Evolutionary conservation across 2,329 filamentous ascomycete genomes (phyloP).

Genomic region (Rutstroemia sp.): DNA sequence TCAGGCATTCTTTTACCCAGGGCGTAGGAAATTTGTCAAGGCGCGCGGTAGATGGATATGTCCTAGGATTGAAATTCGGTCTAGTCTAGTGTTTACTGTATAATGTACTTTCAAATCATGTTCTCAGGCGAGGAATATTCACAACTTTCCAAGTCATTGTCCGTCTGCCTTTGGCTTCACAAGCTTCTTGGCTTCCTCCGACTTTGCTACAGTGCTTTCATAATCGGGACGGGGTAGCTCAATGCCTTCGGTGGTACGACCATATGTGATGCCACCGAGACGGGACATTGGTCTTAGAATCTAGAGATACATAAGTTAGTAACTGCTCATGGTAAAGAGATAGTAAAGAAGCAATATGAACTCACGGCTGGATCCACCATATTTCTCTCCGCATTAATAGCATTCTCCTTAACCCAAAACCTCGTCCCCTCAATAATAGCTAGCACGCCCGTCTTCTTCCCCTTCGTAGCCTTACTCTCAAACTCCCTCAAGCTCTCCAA

Average conservation of each 20-base stretch:
- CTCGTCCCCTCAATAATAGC: slow-evolving; percentile 74
- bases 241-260: slow-evolving; percentile 57
- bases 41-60: too few species aligned
- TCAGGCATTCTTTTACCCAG: too few species aligned
- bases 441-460: slow-evolving; percentile 67
- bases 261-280: slow-evolving; percentile 82
- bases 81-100: too few species aligned
- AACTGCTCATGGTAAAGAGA: not conserved
- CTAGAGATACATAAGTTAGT: slow-evolving; percentile 28
- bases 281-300: slow-evolving; percentile 70
- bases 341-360: slow-evolving; percentile 9
- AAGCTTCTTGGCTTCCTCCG: slow-evolving; percentile 50
- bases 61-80: too few species aligned
- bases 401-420: slow-evolving; percentile 88
- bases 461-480: slow-evolving; percentile 61
- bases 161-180: slow-evolving; percentile 39
- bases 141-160: slow-evolving; percentile 25
- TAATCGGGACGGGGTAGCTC: slow-evolving; percentile 62
- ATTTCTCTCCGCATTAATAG: slow-evolving; percentile 69
- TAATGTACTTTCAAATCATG: too few species aligned
- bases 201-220: slow-evolving; percentile 34
- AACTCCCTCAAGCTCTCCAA: slow-evolving; percentile 71
- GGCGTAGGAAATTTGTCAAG: too few species aligned
- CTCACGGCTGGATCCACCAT: slow-evolving; percentile 63
- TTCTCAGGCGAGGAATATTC: not conserved